Evolutionary conservation across 257 asterid species (phyloP), one percentile per base, ranked within the genome.

Genomic region (Scutellaria barbata): DNA sequence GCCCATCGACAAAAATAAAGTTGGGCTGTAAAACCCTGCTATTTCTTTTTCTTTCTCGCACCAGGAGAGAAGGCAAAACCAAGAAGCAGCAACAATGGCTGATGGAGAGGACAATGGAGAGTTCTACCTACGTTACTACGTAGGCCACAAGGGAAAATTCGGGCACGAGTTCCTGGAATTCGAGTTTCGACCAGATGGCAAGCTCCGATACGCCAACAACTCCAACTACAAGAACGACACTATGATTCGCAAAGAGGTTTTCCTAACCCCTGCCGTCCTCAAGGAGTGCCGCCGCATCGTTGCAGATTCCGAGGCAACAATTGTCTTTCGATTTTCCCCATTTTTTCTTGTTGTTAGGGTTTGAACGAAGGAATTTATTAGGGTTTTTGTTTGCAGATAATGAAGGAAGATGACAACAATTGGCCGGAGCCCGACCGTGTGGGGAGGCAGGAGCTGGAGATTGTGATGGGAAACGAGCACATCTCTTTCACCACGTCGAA

Each of bases 401-500:
- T 94, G 99, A 91, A 91, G 87, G 99, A 94, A 81, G 99, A 94
- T 71, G 99, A 94, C 77, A 91, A 81, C 82, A 94, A 87, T 58
- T 94, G 98, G 99, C 99, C 99, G 30, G 98, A 91, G 80, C 98
- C 99, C 1, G 96, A 94, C 76, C 94, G 97, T n/a, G 92, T 91
- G 18, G 99, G 99, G 60, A 89, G 99, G 83, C 99, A 95, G 76
- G 99, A 95, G 84, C 92, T 95, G 75, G 99, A 95, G 85, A 95
- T 95, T 81, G 99, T 95, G 81, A 88, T 95, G 96, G 98, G 97
- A 51, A 89, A 91, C 71, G 98, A 95, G 83, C 99, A 95, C 77
- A 95, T 95, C 61, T 95, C 98, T 4, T 95, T 95, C 79, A 93
- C 98, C 1, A 93, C 98, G 8, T 89, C 98, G n/a, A 95, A 95